Evolutionary conservation across 2,329 filamentous ascomycete genomes (phyloP).

Genomic region (Calycina herbarum): DNA sequence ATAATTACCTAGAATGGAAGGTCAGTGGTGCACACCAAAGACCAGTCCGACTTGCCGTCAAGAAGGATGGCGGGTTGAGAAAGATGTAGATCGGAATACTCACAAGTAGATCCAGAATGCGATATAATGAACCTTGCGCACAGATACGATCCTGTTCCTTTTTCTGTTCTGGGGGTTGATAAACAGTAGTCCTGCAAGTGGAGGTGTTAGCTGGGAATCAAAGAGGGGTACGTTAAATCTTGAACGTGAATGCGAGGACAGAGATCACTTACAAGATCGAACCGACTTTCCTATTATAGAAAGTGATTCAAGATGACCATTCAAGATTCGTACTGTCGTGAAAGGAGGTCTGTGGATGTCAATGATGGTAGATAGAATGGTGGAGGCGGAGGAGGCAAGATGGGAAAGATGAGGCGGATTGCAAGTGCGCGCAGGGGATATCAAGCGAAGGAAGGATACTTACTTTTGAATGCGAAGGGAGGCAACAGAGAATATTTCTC

Average conservation of each 20-base stretch:
- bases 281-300: neutral
- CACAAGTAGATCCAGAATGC: neutral
- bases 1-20: neutral
- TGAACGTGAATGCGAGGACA: neutral
- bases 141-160: neutral
- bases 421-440: neutral
- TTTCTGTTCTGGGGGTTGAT: neutral
- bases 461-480: neutral
- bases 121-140: neutral
- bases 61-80: neutral
- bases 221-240: neutral
- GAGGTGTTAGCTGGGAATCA: neutral
- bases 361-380: neutral
- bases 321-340: neutral
- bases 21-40: neutral
- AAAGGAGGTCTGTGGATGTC: neutral
- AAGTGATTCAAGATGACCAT: neutral
- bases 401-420: neutral
- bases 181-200: neutral
- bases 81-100: neutral
- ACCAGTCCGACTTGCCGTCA: neutral
- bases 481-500: neutral
- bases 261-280: neutral
- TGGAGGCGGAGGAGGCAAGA: neutral
- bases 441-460: neutral